These are phyloP conservation scores for Ziziphus jujuba DNA, from an alignment of 306 rosid genomes.

Conservation along the genomic window DNA sequence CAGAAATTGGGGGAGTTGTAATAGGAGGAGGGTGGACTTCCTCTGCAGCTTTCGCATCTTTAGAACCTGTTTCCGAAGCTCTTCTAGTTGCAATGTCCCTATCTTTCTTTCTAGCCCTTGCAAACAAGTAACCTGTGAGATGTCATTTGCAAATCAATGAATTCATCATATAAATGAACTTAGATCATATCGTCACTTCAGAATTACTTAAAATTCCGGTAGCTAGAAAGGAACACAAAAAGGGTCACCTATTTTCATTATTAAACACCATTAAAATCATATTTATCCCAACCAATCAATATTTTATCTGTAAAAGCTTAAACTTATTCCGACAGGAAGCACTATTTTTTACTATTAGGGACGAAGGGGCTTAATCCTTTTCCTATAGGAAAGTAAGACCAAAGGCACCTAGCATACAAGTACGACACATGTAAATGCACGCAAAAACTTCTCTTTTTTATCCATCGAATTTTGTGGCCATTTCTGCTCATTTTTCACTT, in stretches of 20 bases:
- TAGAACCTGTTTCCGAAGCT: conserved; percentile 29
- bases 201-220: neutral
- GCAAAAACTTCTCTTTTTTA: neutral
- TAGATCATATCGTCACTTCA: neutral
- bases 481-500: too few relatives aligned
- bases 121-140: conserved; percentile 68
- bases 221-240: neutral
- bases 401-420: neutral
- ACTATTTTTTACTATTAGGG: neutral
- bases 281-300: neutral
- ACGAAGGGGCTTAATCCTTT: neutral
- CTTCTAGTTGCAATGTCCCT: conserved; percentile 23
- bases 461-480: neutral
- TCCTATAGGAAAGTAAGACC: neutral
- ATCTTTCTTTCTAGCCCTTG: conserved; percentile 51
- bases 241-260: neutral
- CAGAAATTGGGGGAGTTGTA: conserved; percentile 31
- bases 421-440: neutral
- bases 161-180: conserved; percentile 13
- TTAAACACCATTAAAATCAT: neutral
- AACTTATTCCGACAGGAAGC: neutral
- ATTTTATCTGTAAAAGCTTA: too few relatives aligned
- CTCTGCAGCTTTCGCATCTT: conserved; percentile 34
- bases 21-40: conserved; percentile 44
- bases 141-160: conserved; percentile 24